These are phyloP conservation scores for Ligustrum vulgare DNA, from an alignment of 257 asterid species.

Conservation along the genomic window DNA sequence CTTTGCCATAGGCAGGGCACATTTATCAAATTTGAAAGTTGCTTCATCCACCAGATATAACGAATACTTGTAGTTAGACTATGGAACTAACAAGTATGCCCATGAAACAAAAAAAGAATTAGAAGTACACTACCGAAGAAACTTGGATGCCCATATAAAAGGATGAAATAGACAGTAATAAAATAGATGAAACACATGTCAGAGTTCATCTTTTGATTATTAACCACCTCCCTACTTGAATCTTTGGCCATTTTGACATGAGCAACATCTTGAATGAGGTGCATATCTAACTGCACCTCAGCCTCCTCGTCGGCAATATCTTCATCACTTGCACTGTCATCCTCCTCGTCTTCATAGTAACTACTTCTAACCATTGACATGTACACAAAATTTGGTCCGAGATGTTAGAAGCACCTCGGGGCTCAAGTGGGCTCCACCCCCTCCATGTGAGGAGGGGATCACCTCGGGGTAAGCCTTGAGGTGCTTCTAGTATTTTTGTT, in stretches of 20 bases:
- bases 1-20: slow-evolving; percentile 66
- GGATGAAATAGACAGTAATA: too few relatives aligned
- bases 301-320: slow-evolving; percentile 42
- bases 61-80: background rate
- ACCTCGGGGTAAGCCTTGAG: too few relatives aligned
- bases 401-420: too few relatives aligned
- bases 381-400: slow-evolving; percentile 73
- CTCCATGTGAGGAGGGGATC: too few relatives aligned
- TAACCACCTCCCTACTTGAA: too few relatives aligned
- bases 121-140: background rate
- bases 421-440: too few relatives aligned
- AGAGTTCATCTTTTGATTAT: background rate
- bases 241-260: too few relatives aligned
- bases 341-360: slow-evolving; percentile 48
- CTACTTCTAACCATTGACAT: slow-evolving; percentile 89
- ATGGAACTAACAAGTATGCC: background rate
- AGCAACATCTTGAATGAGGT: too few relatives aligned
- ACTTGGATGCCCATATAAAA: background rate
- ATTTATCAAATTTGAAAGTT: slow-evolving; percentile 26
- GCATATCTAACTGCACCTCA: slow-evolving; percentile 16
- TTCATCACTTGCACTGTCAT: slow-evolving; percentile 61
- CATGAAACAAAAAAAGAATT: background rate
- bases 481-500: too few relatives aligned
- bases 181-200: background rate
- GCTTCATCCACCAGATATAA: slow-evolving; percentile 30